Percentiles rank a stretch among this genome's conserved stretches.
Evolutionary conservation across 495 filamentous ascomycete genomes (phyloP).

Genomic region (Podospora pseudocomata): DNA sequence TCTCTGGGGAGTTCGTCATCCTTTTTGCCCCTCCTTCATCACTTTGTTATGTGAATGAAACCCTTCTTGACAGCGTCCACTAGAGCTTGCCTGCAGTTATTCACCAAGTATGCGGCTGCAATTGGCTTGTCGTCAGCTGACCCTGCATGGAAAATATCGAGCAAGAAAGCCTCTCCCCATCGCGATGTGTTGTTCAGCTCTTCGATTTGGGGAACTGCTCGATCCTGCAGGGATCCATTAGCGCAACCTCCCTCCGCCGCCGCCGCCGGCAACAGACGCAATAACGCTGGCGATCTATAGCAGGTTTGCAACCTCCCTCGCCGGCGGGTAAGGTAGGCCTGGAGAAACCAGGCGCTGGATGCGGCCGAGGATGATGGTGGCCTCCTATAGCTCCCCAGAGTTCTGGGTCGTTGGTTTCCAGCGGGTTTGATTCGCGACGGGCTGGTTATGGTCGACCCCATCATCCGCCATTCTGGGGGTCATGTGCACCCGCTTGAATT

Average conservation of each 20-base stretch:
- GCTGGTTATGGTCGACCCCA: not conserved
- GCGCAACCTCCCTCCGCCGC: not conserved
- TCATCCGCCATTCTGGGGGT: not conserved
- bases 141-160: not conserved
- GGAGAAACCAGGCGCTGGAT: not conserved
- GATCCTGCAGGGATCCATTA: slow-evolving; percentile 6
- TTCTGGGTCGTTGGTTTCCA: not conserved
- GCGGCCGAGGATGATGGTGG: not conserved
- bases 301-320: not conserved
- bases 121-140: not conserved
- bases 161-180: not conserved
- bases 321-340: not conserved
- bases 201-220: slow-evolving; percentile 1
- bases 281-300: slow-evolving; percentile 1
- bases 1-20: slow-evolving; percentile 2
- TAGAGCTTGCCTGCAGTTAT: not conserved
- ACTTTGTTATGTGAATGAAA: not conserved
- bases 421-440: slow-evolving; percentile 5
- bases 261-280: not conserved
- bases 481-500: not conserved
- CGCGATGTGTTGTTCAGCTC: not conserved
- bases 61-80: not conserved
- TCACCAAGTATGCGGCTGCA: not conserved
- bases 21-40: slow-evolving; percentile 8
- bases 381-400: not conserved